These are phyloP conservation scores for Parasitella parasitica DNA, from an alignment of 371 early-diverging fungal genomes.

Conservation along the genomic window DNA sequence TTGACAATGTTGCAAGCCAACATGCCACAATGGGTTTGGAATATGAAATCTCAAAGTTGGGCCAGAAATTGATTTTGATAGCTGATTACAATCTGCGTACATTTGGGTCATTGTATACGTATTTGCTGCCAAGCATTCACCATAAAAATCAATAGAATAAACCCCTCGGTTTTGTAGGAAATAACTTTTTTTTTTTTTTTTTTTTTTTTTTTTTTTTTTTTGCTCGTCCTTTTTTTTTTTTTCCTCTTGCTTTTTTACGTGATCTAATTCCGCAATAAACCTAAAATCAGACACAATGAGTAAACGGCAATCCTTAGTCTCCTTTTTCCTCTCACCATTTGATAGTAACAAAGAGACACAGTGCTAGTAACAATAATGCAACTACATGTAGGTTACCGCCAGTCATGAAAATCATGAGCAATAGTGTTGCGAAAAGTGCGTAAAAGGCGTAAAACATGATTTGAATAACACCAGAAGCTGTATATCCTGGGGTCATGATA, in stretches of 20 bases:
- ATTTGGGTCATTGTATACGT: constrained; percentile 30
- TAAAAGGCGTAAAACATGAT: constrained; percentile 62
- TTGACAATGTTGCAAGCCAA: neutral
- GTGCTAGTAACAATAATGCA: constrained; percentile 48
- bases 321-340: constrained; percentile 44
- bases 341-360: constrained; percentile 54
- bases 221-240: neutral
- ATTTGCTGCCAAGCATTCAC: constrained; percentile 14
- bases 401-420: constrained; percentile 42
- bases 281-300: neutral
- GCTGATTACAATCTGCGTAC: constrained; percentile 33
- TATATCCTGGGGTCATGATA: constrained; percentile 64
- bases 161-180: neutral
- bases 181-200: neutral
- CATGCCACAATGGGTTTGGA: constrained; percentile 27
- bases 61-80: constrained; percentile 26
- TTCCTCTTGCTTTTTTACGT: constrained; percentile 5
- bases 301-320: neutral
- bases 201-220: neutral
- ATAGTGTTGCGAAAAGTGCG: constrained; percentile 52
- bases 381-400: constrained; percentile 55
- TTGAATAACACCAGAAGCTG: constrained; percentile 47
- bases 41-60: constrained; percentile 22
- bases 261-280: constrained; percentile 26
- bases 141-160: constrained; percentile 2